Evolutionary conservation across 1,284 basidiomycete species (phyloP), one percentile per base, ranked within the genome.

Genomic region (Trichosporon ovoides): DNA sequence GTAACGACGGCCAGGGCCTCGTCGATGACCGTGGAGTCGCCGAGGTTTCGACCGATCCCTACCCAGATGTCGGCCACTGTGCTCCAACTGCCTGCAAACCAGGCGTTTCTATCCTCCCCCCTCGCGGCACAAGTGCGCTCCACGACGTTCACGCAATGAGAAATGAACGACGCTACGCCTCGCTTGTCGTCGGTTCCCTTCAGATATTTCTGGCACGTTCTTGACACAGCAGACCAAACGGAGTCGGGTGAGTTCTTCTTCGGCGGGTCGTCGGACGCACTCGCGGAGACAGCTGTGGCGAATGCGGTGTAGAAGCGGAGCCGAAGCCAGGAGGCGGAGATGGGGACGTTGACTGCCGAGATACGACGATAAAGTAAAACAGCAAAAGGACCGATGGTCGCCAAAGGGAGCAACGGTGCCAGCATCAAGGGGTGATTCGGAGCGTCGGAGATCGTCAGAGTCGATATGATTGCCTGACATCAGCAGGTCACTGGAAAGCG

Each of bases 11-110:
- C 55, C 20, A 71, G 60, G 1, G 69, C 70, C 40, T 60, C 60
- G 49, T 72, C 70, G 56, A 75, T 68, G 12, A 68, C 64, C 7
- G 20, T 35, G 0, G 64, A 58, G 46, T 74, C 70, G 9, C 61
- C 66, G 13, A 73, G 65, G 52, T 66, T 67, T 48, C 73, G 64
- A 0, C 69, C 72, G 1, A 77, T 37, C 13, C 66, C 68, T 9
- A 73, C 63, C 77, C 76, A 77, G 20, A 74, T 53, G 37, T 78
- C 73, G 14, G 74, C 55, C 3, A 60, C 68, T 2, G 63, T 52
- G 67, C 71, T 72, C 46, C 65, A 67, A 28, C 62, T 61, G 0
- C 71, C 71, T 3, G 37, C 49, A 24, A 68, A 67, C 70, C 71
- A 73, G 12, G 43, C 56, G 0, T 33, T 43, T 13, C 46, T 52